phyloP scores from a whole-genome alignment of 805 yeast genomes.

The Ogataea naganishii region DNA sequence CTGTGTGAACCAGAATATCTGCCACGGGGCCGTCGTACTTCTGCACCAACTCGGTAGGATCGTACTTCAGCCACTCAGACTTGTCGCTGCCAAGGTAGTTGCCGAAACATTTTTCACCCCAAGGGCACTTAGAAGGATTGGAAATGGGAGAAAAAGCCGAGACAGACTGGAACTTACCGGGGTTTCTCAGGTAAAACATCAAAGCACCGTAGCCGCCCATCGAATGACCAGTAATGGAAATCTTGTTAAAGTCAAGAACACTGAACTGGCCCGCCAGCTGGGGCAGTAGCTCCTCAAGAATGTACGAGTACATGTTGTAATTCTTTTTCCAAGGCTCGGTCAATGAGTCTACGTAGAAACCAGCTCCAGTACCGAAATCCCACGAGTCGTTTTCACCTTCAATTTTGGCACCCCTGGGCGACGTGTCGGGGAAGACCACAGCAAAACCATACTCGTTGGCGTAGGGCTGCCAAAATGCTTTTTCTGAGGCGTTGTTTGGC shows the following conservation, averaged over 20 bases:
- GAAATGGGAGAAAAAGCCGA: slow-evolving; percentile 88
- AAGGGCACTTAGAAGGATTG: slow-evolving; percentile 67
- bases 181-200: slow-evolving; percentile 53
- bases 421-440: slow-evolving; percentile 90
- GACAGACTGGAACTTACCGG: slow-evolving; percentile 67
- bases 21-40: slow-evolving; percentile 41
- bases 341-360: slow-evolving; percentile 85
- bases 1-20: slow-evolving; percentile 75
- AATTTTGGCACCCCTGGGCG: slow-evolving; percentile 78
- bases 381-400: slow-evolving; percentile 64
- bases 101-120: slow-evolving; percentile 84
- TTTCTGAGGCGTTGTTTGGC: slow-evolving; percentile 88
- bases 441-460: slow-evolving; percentile 82
- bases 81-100: slow-evolving; percentile 66
- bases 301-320: slow-evolving; percentile 83
- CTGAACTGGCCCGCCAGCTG: slow-evolving; percentile 33
- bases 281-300: slow-evolving; percentile 62
- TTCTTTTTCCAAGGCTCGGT: slow-evolving; percentile 59
- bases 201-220: slow-evolving; percentile 98
- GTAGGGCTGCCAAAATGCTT: slow-evolving; percentile 78
- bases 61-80: slow-evolving; percentile 64
- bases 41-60: slow-evolving; percentile 72
- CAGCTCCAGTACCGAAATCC: slow-evolving; percentile 95
- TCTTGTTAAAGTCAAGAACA: slow-evolving; percentile 52
- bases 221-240: slow-evolving; percentile 90